phyloP scores from a whole-genome alignment of 805 yeast genomes.

The Komagataella kurtzmanii region DNA sequence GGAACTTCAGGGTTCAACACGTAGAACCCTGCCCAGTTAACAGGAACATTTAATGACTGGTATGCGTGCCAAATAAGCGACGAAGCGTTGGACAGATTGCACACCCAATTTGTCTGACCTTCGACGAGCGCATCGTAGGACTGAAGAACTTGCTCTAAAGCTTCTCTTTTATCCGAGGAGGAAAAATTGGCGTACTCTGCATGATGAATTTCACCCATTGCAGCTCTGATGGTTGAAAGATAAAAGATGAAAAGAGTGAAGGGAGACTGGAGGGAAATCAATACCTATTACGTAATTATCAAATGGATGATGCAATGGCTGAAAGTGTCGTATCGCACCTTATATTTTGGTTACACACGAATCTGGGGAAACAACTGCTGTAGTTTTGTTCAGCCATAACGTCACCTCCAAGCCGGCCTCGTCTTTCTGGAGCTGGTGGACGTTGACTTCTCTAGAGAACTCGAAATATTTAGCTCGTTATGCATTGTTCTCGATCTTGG shows the following conservation, averaged over 20 bases:
- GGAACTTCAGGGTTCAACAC: slow-evolving; percentile 27
- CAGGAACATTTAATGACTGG: slow-evolving; percentile 35
- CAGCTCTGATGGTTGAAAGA: neutral
- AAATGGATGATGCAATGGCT: neutral
- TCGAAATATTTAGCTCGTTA: neutral
- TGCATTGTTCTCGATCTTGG: neutral
- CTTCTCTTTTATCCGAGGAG: slow-evolving; percentile 29
- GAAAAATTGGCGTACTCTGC: slow-evolving; percentile 61
- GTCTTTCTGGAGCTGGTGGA: neutral
- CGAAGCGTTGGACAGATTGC: slow-evolving; percentile 77
- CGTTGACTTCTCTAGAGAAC: neutral
- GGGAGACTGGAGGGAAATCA: neutral
- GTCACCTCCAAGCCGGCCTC: neutral
- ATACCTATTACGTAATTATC: neutral
- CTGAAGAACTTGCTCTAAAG: slow-evolving; percentile 40
- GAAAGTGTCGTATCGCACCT: neutral
- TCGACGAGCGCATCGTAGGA: slow-evolving; percentile 53
- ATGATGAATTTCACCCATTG: slow-evolving; percentile 23
- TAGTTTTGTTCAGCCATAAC: too few relatives aligned
- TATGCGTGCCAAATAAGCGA: slow-evolving; percentile 85
- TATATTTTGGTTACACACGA: neutral
- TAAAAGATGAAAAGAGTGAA: neutral
- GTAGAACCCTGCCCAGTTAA: slow-evolving; percentile 95
- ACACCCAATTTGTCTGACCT: slow-evolving; percentile 72
- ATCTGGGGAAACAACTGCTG: neutral